Conservation (phyloP, 108 stramenopile species). For the Hondaea fermentalgiana region DNA sequence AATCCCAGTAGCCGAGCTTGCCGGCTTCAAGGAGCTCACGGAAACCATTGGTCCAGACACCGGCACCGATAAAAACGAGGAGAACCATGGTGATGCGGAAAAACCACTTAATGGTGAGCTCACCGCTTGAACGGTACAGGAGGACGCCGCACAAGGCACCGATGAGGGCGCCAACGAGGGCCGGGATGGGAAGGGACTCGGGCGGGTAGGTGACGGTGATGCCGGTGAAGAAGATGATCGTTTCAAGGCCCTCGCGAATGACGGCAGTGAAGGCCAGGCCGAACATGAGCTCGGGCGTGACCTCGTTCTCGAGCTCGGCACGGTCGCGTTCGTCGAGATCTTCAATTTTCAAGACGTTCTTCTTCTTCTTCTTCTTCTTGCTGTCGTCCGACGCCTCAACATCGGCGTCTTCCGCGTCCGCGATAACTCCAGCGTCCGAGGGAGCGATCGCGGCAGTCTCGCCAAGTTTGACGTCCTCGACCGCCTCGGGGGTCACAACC, state of each 20-base stretch:
- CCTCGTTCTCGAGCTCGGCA: not conserved
- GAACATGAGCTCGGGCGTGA: not conserved
- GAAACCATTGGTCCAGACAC: not conserved
- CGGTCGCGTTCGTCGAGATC: not conserved
- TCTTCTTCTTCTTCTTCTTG: not conserved
- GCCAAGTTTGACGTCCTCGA: not conserved
- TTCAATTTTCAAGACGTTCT: not conserved
- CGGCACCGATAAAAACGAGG: not conserved
- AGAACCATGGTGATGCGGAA: not conserved
- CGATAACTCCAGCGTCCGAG: no score
- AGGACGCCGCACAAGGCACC: not conserved
- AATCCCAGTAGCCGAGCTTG: not conserved
- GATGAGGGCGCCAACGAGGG: not conserved
- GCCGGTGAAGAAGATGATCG: not conserved
- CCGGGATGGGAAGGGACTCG: not conserved
- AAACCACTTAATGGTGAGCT: not conserved
- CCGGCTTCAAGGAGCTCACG: not conserved
- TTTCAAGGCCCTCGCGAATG: constrained; percentile 7
- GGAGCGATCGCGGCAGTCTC: not conserved
- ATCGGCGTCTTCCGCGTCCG: no score
- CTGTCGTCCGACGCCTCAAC: no score
- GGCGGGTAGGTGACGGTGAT: not conserved
- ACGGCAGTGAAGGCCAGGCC: not conserved
- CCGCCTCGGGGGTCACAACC: no score
- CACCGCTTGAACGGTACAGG: not conserved